Percentiles rank a stretch among this genome's conserved stretches.
These are phyloP conservation scores for Coemansia sp. DNA, from an alignment of 192 early-diverging fungal genomes.

Conservation along the genomic window DNA sequence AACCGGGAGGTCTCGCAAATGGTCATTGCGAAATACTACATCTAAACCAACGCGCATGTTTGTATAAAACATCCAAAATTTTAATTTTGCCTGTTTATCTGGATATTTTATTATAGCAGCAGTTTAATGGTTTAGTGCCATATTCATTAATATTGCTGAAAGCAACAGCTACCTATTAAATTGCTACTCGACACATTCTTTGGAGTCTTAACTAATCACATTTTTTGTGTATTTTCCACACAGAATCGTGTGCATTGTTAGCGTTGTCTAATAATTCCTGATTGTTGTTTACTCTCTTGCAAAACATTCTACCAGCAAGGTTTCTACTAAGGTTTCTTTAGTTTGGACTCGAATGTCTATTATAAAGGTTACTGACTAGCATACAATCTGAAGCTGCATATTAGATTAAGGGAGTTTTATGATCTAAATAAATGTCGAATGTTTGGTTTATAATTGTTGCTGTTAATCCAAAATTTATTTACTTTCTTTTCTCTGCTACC, in stretches of 20 bases:
- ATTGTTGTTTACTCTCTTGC: background rate
- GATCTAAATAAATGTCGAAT: background rate
- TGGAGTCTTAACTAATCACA: too few relatives aligned
- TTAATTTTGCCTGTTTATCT: too few relatives aligned
- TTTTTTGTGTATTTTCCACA: too few relatives aligned
- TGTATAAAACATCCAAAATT: conserved; percentile 6
- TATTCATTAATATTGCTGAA: background rate
- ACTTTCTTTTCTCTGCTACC: background rate
- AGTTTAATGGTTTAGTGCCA: background rate
- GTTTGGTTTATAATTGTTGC: background rate
- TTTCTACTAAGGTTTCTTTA: background rate
- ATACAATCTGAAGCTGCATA: background rate
- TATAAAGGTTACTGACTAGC: background rate
- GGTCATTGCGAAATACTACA: conserved; percentile 17
- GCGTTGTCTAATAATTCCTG: background rate
- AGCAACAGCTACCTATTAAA: background rate
- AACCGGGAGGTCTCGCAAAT: conserved; percentile 9
- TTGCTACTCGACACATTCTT: background rate
- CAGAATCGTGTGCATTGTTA: background rate
- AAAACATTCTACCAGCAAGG: background rate
- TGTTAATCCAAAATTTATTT: background rate
- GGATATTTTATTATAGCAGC: background rate
- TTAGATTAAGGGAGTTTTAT: background rate
- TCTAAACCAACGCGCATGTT: conserved; percentile 25
- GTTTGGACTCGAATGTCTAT: too few relatives aligned